These are phyloP conservation scores for Lodderomyces jiufengensis DNA, from an alignment of 1,139 yeast genomes.

Conservation along the genomic window DNA sequence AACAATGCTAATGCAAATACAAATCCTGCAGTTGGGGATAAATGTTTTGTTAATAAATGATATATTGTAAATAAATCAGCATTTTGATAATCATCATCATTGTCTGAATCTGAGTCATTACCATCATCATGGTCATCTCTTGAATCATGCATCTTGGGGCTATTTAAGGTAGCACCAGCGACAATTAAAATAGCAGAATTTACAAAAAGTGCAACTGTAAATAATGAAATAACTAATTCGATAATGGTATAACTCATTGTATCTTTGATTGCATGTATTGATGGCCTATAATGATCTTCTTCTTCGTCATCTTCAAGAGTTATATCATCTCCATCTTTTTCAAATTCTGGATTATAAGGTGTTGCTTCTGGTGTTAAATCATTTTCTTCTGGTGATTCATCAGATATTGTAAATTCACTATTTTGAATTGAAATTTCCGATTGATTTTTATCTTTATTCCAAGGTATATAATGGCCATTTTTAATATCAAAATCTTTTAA, in stretches of 20 bases:
- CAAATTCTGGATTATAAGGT: conserved; percentile 12
- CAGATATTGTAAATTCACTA: background rate
- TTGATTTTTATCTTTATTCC: background rate
- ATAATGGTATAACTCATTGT: conserved; percentile 64
- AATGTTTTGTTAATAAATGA: conserved; percentile 62
- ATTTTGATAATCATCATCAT: conserved; percentile 42
- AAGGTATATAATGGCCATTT: conserved; percentile 49
- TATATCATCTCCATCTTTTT: conserved; percentile 28
- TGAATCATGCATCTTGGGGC: conserved; percentile 9
- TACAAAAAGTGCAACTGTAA: conserved; percentile 75
- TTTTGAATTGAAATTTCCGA: conserved; percentile 4
- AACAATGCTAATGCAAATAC: conserved; percentile 88
- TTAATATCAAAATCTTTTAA: conserved; percentile 74
- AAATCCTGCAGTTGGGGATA: conserved; percentile 89
- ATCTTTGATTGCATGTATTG: conserved; percentile 61
- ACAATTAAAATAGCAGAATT: conserved; percentile 76
- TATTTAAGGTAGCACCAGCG: conserved; percentile 64
- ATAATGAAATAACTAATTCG: conserved; percentile 63
- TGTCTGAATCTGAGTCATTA: conserved; percentile 48
- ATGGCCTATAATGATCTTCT: conserved; percentile 53
- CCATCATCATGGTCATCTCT: conserved; percentile 35
- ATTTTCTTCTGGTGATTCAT: conserved; percentile 11
- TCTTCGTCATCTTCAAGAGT: conserved; percentile 18
- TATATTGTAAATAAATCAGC: conserved; percentile 90
- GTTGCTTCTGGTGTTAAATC: conserved; percentile 12